Evolutionary conservation across 768 basidiomycete species (phyloP), one percentile per base, ranked within the genome.

Genomic region (Melanogaster broomeanus): DNA sequence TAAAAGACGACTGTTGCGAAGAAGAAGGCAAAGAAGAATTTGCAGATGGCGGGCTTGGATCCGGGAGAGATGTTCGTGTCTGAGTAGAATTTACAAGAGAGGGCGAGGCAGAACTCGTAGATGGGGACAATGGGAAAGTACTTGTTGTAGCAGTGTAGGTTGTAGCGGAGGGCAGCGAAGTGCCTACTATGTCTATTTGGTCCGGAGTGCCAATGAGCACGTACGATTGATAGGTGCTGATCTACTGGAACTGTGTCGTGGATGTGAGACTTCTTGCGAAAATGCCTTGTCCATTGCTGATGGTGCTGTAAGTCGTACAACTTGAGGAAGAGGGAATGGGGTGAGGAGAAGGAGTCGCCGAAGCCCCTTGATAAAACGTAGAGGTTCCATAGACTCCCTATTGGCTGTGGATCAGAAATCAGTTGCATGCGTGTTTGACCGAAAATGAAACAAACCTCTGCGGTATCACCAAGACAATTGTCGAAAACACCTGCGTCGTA

Each of bases 311-410:
- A 3, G 77, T 55, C 15, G 72, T 73, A 73, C 93, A 94, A 19
- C 75, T 68, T 16, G 82, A 87, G 3, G 84, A 83, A 5, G 80
- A 59, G 0, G 83, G 85, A 2, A 69, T 71, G 3, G 83, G 78
- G 59, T 85, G 82, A 2, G 83, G 72, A 7, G 74, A 35, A 13
- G 87, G 84, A 2, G 82, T 87, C 0, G 54, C 64, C 0, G 78
- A 74, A 28, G 82, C 67, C 33, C 84, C 84, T 73, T 90, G 88
- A 61, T 77, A 66, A 72, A 82, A 88, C 0, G 85, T 86, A 13
- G 84, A 87, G 16, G 72, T 66, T 30, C 81, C 82, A 59, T 87
- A 85, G n/a, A 87, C 76, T 25, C 85, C n/a, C 85, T 82, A 84
- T 83, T 4, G 83, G 80, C 79, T 81, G 25, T 41, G 48, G 40